phyloP scores from a whole-genome alignment of 768 basidiomycete species.

The Naganishia vaughanmartiniae region DNA sequence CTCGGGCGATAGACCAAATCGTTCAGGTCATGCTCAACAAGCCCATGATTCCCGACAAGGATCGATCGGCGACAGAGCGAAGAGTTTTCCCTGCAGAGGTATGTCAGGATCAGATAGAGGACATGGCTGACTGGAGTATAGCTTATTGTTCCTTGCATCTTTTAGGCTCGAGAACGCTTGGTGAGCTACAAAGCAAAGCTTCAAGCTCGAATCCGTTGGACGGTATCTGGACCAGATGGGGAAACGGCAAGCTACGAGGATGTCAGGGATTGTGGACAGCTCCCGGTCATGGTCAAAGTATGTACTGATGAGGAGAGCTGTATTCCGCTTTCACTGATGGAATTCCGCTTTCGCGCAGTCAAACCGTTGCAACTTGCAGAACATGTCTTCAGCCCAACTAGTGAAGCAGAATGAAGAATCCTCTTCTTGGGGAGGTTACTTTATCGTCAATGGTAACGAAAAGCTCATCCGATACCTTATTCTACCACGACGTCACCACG shows the following conservation, averaged over 20 bases:
- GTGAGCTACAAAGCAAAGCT: constrained; percentile 88
- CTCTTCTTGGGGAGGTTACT: constrained; percentile 98
- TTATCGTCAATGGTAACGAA: constrained; percentile 98
- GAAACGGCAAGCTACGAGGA: constrained; percentile 63
- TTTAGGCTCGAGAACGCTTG: constrained; percentile 79
- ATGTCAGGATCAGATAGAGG: not conserved
- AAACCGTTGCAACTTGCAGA: constrained; percentile 83
- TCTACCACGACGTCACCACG: constrained; percentile 91
- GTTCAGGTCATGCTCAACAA: constrained; percentile 76
- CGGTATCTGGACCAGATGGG: constrained; percentile 59
- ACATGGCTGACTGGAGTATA: not conserved
- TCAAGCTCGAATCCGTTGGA: constrained; percentile 82
- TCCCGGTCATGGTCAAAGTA: constrained; percentile 97
- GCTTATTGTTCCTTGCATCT: constrained; percentile 47
- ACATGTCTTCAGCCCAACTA: constrained; percentile 78
- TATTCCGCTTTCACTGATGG: not conserved
- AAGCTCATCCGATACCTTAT: constrained; percentile 95
- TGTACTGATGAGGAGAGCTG: constrained; percentile 41
- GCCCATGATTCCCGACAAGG: constrained; percentile 83
- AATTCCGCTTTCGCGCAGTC: constrained; percentile 59
- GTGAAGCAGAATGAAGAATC: constrained; percentile 91
- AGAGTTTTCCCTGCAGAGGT: constrained; percentile 80
- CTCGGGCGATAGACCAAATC: constrained; percentile 70
- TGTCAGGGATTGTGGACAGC: constrained; percentile 78
- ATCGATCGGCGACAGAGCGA: constrained; percentile 68